Evolutionary conservation across 192 early-diverging fungal species (phyloP).

Genomic region (Coemansia sp.): DNA sequence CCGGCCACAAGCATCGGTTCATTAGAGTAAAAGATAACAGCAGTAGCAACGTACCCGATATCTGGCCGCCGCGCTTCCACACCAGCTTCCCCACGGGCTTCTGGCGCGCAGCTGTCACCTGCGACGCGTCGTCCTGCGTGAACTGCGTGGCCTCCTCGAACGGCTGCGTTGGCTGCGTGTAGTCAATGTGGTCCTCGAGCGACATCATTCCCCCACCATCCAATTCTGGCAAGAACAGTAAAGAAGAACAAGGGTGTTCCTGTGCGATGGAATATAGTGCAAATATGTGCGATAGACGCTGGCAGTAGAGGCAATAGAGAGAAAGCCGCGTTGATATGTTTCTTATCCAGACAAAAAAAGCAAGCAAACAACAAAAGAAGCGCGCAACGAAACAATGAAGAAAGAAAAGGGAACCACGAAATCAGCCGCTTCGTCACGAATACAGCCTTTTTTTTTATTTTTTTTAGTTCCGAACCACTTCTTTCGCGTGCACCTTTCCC

Average conservation of each 20-base stretch:
- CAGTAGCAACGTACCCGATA: conserved; percentile 29
- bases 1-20: background rate
- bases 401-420: too few relatives aligned
- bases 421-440: too few relatives aligned
- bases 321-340: too few relatives aligned
- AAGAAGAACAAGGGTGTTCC: background rate
- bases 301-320: background rate
- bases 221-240: background rate
- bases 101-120: conserved; percentile 20
- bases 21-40: background rate
- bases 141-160: conserved; percentile 53
- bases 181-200: conserved; percentile 45
- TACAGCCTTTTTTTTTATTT: too few relatives aligned
- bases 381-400: too few relatives aligned
- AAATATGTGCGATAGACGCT: background rate
- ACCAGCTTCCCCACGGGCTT: conserved; percentile 55
- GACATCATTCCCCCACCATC: conserved; percentile 20
- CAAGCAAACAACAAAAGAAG: too few relatives aligned
- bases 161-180: conserved; percentile 57
- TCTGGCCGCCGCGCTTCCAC: conserved; percentile 42
- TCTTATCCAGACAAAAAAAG: too few relatives aligned
- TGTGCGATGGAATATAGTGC: too few relatives aligned
- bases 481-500: too few relatives aligned
- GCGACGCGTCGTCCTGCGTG: conserved; percentile 43
- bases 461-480: too few relatives aligned